Conservation (phyloP, 2,329 filamentous ascomycete genomes). For the Leptographium radiaticola region DNA sequence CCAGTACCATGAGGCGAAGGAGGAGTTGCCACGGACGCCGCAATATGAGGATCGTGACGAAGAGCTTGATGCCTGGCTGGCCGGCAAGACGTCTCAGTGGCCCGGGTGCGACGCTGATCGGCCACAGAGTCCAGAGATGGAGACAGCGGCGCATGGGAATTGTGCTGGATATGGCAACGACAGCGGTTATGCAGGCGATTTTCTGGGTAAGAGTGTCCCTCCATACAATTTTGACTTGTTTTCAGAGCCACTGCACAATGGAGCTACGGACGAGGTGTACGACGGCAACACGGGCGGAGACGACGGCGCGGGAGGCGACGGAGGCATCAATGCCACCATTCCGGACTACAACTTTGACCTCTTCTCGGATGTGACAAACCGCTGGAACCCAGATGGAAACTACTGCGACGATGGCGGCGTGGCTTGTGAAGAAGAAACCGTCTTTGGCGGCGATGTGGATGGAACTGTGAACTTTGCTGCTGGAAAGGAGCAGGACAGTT, state of each 20-base stretch:
- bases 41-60: not conserved
- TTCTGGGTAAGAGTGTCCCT: not conserved
- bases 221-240: constrained; percentile 8
- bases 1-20: too few species aligned
- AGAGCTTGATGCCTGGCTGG: constrained; percentile 1
- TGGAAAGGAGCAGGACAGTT: not conserved
- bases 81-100: not conserved
- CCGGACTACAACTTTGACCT: constrained; percentile 9
- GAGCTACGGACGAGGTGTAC: not conserved
- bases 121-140: too few species aligned
- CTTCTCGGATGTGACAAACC: constrained; percentile 4
- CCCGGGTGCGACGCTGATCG: not conserved
- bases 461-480: too few species aligned
- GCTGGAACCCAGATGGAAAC: not conserved
- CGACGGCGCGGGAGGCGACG: not conserved
- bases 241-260: not conserved
- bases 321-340: not conserved
- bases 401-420: not conserved
- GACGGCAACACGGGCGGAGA: not conserved
- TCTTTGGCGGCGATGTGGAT: not conserved
- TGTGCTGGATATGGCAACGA: not conserved
- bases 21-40: not conserved
- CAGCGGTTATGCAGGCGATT: not conserved
- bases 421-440: not conserved
- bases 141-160: not conserved